These are phyloP conservation scores for Crucibulum cyathiforme DNA, from an alignment of 1,284 basidiomycete species.

Conservation along the genomic window DNA sequence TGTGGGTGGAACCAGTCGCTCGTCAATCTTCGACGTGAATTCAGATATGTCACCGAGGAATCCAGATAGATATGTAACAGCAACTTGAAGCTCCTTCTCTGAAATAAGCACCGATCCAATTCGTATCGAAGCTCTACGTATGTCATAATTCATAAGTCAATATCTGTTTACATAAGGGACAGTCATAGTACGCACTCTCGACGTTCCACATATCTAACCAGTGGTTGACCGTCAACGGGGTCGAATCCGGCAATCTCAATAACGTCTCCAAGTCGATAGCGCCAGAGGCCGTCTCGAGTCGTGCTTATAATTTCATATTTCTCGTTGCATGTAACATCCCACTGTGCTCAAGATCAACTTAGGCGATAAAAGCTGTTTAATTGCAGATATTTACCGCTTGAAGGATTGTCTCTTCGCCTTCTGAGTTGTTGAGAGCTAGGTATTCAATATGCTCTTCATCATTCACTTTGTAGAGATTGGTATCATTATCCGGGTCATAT, in stretches of 20 bases:
- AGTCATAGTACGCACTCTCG: constrained; percentile 10
- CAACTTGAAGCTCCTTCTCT: too few species aligned
- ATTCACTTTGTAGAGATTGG: constrained; percentile 12
- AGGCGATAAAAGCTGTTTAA: too few species aligned
- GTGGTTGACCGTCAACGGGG: constrained; percentile 15
- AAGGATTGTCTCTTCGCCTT: too few species aligned
- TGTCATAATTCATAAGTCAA: not conserved
- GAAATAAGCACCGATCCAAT: constrained; percentile 1
- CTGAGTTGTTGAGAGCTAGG: not conserved
- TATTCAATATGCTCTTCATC: constrained; percentile 3
- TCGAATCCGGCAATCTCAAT: constrained; percentile 18
- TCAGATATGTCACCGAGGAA: too few species aligned
- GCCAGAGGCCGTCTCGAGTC: constrained; percentile 20
- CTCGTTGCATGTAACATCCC: constrained; percentile 14
- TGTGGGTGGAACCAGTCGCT: too few species aligned
- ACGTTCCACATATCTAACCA: constrained; percentile 16
- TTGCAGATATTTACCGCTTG: too few species aligned
- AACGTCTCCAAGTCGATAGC: constrained; percentile 18
- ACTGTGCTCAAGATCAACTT: constrained; percentile 4
- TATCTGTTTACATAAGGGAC: not conserved
- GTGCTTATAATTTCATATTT: constrained; percentile 19
- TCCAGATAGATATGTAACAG: too few species aligned
- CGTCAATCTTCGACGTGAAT: too few species aligned
- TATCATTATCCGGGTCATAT: constrained; percentile 7
- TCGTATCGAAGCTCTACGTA: constrained; percentile 12